Evolutionary conservation across 345 rosid species (phyloP).

Genomic region (Brassica rapa): DNA sequence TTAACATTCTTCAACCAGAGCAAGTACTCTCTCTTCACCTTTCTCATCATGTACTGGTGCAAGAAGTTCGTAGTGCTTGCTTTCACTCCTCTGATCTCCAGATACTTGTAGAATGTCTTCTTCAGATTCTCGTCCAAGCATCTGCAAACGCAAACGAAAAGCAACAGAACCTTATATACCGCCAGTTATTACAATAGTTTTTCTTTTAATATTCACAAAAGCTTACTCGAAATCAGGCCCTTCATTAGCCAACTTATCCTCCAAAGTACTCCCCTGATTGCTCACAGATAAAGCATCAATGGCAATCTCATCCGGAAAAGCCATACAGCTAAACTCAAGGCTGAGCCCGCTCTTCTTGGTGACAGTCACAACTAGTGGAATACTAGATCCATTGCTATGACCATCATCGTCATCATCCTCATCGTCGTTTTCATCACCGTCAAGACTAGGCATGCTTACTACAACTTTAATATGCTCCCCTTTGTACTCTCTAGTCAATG

Average conservation of each 20-base stretch:
- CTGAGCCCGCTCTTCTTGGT: constrained; percentile 60
- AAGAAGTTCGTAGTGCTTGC: constrained; percentile 74
- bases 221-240: constrained; percentile 96
- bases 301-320: constrained; percentile 64
- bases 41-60: constrained; percentile 82
- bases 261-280: constrained; percentile 46
- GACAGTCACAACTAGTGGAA: constrained; percentile 64
- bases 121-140: constrained; percentile 86
- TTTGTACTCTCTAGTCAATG: constrained; percentile 64
- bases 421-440: constrained; percentile 34
- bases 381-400: constrained; percentile 50
- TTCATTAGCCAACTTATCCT: constrained; percentile 60
- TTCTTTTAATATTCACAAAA: background rate
- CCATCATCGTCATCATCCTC: constrained; percentile 42
- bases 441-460: constrained; percentile 78
- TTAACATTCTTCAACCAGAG: constrained; percentile 79
- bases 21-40: constrained; percentile 67
- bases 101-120: constrained; percentile 76
- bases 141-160: constrained; percentile 42
- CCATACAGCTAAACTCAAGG: constrained; percentile 67
- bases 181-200: background rate
- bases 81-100: constrained; percentile 83
- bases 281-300: constrained; percentile 63
- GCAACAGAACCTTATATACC: constrained; percentile 2
- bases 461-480: constrained; percentile 69